These are phyloP conservation scores for Metarhizium anisopliae DNA, from an alignment of 2,329 filamentous ascomycete genomes.

Conservation along the genomic window DNA sequence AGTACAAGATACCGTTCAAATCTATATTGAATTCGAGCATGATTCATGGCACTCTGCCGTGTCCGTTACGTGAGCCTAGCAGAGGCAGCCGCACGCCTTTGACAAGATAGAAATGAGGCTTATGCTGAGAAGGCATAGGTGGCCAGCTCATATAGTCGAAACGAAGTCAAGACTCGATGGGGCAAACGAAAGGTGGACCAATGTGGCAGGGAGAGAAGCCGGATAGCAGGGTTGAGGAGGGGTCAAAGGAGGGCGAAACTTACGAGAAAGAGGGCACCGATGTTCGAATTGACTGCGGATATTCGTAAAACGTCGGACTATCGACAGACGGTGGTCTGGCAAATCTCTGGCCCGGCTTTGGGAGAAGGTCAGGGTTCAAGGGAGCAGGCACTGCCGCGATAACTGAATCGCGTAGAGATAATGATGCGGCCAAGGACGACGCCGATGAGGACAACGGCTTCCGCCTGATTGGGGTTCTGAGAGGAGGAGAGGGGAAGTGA, in stretches of 20 bases:
- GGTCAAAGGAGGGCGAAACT: constrained; percentile 12
- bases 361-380: constrained; percentile 28
- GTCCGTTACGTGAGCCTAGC: not conserved
- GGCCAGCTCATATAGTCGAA: not conserved
- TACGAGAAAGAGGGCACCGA: constrained; percentile 15
- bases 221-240: not conserved
- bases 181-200: not conserved
- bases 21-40: not conserved
- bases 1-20: constrained; percentile 9
- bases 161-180: not conserved
- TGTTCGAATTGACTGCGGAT: constrained; percentile 25
- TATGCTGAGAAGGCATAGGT: not conserved
- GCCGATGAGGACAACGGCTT: constrained; percentile 52
- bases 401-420: constrained; percentile 9
- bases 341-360: constrained; percentile 42
- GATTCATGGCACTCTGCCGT: not conserved
- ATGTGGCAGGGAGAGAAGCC: not conserved
- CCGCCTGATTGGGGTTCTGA: constrained; percentile 38
- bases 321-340: constrained; percentile 47
- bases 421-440: constrained; percentile 37
- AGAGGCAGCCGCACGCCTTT: not conserved
- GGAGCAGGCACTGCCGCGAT: constrained; percentile 9
- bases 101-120: not conserved
- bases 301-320: constrained; percentile 55
- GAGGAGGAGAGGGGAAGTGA: constrained; percentile 9